A percentile compares a stretch with the other conserved stretches of the same genome.
These are phyloP conservation scores for Neopestalotiopsis sp. DNA, from an alignment of 2,329 filamentous ascomycete species.

Conservation along the genomic window DNA sequence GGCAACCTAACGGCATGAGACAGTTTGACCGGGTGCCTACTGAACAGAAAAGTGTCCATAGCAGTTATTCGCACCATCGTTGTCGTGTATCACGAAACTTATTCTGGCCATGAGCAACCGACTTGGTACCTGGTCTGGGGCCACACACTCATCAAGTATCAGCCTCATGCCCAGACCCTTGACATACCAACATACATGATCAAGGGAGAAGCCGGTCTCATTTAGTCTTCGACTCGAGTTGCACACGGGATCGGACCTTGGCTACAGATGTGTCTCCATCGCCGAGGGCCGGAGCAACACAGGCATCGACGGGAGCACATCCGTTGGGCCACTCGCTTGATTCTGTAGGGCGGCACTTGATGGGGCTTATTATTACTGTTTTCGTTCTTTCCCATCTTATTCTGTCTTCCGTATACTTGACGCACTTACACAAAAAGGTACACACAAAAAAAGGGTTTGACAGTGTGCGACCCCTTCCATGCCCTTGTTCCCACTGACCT, in stretches of 20 bases:
- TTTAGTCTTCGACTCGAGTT: not conserved
- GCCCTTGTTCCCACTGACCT: too few relatives aligned
- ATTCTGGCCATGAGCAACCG: not conserved
- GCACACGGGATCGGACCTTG: not conserved
- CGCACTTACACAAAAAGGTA: not conserved
- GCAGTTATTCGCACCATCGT: not conserved
- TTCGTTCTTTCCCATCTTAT: not conserved
- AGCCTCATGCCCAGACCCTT: not conserved
- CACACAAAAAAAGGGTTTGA: too few relatives aligned
- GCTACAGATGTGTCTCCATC: slow-evolving; percentile 2
- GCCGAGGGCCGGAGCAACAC: not conserved
- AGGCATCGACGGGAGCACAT: not conserved
- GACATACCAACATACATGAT: not conserved
- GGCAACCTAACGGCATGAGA: not conserved
- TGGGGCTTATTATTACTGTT: not conserved
- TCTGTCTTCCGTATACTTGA: not conserved
- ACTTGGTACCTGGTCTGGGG: not conserved
- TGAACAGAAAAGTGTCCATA: not conserved
- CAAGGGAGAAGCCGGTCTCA: not conserved
- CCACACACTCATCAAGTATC: not conserved
- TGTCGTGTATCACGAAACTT: not conserved
- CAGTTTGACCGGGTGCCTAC: not conserved
- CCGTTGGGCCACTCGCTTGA: not conserved
- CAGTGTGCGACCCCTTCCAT: too few relatives aligned
- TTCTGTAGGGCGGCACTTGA: not conserved